Conservation (phyloP, 352 stramenopile genomes). For the Pythium oligandrum region DNA sequence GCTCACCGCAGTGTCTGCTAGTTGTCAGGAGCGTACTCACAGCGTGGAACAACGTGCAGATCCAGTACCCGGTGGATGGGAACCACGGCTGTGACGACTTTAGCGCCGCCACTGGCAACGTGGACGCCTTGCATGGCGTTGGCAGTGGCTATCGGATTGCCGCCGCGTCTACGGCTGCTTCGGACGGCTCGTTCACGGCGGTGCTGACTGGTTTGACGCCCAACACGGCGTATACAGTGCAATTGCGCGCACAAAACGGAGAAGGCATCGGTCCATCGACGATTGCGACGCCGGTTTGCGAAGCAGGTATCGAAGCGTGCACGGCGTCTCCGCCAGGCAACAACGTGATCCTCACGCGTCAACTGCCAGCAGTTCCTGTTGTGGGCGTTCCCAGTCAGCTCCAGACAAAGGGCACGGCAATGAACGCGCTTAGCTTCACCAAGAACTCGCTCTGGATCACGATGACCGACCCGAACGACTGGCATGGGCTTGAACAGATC, state of each 20-base stretch:
- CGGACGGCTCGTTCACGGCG: background rate
- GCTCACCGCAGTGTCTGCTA: conserved; percentile 46
- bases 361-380: conserved; percentile 46
- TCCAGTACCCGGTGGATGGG: conserved; percentile 37
- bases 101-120: conserved; percentile 15
- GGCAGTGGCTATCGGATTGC: conserved; percentile 31
- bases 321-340: conserved; percentile 11
- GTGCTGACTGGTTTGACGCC: conserved; percentile 29
- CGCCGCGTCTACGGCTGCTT: background rate
- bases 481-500: conserved; percentile 69
- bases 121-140: conserved; percentile 40
- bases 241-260: conserved; percentile 80
- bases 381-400: conserved; percentile 52
- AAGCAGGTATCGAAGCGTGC: conserved; percentile 82
- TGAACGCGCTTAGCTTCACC: conserved; percentile 63
- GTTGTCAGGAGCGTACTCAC: conserved; percentile 29
- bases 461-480: conserved; percentile 63
- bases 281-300: conserved; percentile 82
- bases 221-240: conserved; percentile 70
- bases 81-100: conserved; percentile 77
- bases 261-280: conserved; percentile 64
- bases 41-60: conserved; percentile 26
- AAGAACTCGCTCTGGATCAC: conserved; percentile 50
- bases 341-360: conserved; percentile 39
- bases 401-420: conserved; percentile 17